Evolutionary conservation across 2,329 filamentous ascomycete species (phyloP), one percentile per base, ranked within the genome.

Genomic region (Myriangium duriaei): DNA sequence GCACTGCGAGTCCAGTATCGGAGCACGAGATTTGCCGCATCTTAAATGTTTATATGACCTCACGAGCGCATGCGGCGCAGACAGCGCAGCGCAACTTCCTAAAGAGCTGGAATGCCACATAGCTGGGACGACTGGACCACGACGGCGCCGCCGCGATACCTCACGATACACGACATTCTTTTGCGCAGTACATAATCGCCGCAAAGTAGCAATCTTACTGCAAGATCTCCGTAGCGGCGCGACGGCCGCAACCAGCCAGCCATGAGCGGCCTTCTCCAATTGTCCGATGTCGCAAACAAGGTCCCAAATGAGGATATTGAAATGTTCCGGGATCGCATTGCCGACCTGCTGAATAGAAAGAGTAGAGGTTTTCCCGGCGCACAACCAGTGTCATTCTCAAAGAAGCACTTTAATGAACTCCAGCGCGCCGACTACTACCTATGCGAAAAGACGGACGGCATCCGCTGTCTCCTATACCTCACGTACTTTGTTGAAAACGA

Each of bases 371-470:
- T 98, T 50, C 87, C 91, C 1, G 91, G 76, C 52, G 88, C 91
- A 36, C 91, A 98, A 59, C 91, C 91, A 11, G 87, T 98, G 47
- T 93, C 84, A 53, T 98, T 98, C 57, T 71, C 82, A 39, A 71
- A 80, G 41, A 70, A 74, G 50, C 91, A 98, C 59, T 62, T 96
- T 7, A 65, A 76, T n/a, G 86, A 92, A 62, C 71, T 98, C 24
- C 76, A 79, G 44, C 69, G 71, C 42, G 70, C 81, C 54, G 91
- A 96, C 75, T 81, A 59, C 47, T 98, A 87, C 57, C 81, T 98
- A 47, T 95, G 88, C 67, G 91, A 98, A 62, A 98, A 98, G 65
- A 94, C 88, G 1, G 91, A 98, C 56, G 91, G 91, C 39, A 84
- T 96, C 46, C 78, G 91, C 46, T 95, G 92, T 58, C 73, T 98